These are phyloP conservation scores for Boletus albobrunnescens DNA, from an alignment of 1,284 basidiomycete genomes.

Conservation along the genomic window DNA sequence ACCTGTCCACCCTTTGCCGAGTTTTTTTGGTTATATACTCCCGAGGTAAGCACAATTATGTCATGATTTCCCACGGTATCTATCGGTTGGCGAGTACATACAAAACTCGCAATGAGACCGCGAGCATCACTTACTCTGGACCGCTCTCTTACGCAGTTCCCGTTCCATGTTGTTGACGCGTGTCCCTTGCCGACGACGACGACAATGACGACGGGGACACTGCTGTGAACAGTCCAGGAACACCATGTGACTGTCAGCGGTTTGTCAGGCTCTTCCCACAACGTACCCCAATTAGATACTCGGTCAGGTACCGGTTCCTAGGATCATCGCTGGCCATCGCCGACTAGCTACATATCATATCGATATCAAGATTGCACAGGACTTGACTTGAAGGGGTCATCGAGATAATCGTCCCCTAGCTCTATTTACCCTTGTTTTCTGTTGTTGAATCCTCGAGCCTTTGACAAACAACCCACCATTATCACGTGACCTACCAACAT, in stretches of 20 bases:
- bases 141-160: constrained; percentile 13
- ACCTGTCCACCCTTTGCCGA: constrained; percentile 16
- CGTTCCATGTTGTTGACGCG: constrained; percentile 11
- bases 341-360: constrained; percentile 16
- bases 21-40: constrained; percentile 33
- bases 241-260: not conserved
- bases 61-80: constrained; percentile 27
- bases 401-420: too few relatives aligned
- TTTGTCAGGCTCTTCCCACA: constrained; percentile 13
- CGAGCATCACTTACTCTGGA: not conserved
- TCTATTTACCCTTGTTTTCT: constrained; percentile 23
- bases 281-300: constrained; percentile 16
- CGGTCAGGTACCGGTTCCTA: constrained; percentile 17
- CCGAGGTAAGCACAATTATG: constrained; percentile 19
- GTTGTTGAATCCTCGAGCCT: constrained; percentile 29
- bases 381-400: not conserved
- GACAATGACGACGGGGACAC: not conserved
- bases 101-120: not conserved
- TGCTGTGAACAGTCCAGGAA: not conserved
- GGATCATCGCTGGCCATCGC: constrained; percentile 26
- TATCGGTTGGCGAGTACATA: constrained; percentile 3
- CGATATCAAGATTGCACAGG: constrained; percentile 15
- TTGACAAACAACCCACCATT: constrained; percentile 25
- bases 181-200: constrained; percentile 10
- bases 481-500: not conserved